Evolutionary conservation across 306 rosid genomes (phyloP), one percentile per base, ranked within the genome.

Genomic region (Pterocarpus macrocarpus): DNA sequence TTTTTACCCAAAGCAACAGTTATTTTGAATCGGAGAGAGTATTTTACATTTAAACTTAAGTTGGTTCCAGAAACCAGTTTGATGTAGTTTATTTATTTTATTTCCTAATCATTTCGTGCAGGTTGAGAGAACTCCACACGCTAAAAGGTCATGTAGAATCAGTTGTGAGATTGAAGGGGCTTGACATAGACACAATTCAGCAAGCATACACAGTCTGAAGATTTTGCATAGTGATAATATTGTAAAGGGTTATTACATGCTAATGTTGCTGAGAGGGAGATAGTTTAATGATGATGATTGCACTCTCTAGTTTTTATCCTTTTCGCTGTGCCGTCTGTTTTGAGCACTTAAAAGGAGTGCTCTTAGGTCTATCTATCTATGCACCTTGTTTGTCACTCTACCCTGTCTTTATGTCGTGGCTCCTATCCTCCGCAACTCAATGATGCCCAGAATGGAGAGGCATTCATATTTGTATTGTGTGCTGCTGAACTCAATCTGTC

Each of bases 141-240:
- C 93, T 95, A 52, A 95, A 95, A 72, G 99, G 99, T 43, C 99
- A 95, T 30, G 99, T 95, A 41, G 99, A 95, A 85, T 93, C 97
- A 22, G 99, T 95, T 70, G 99, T 95, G 97, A 91, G 98, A 81
- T 87, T 90, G 91, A 95, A 93, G 91, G 97, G 97, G 13, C 97
- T 95, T 0, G 99, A 95, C 85, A 93, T 95, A 14, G 98, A 93
- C 86, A 95, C 99, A 50, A 95, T 95, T 84, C 99, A 95, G 89
- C 99, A 95, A 89, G 89, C 99, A 14, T 95, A 95, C 85, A 95
- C 99, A 5, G 98, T 95, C 62, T 95, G 85, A 92, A 81, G 22
- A 67, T 80, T 81, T 66, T 64, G 89, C 76, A 66, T 74, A 66
- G 41, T 64, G 30, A 55, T 55, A 4, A 55, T 43, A 80, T 83